Conservation (phyloP, 331 rosid genomes). For the Pyracantha coccinea region DNA sequence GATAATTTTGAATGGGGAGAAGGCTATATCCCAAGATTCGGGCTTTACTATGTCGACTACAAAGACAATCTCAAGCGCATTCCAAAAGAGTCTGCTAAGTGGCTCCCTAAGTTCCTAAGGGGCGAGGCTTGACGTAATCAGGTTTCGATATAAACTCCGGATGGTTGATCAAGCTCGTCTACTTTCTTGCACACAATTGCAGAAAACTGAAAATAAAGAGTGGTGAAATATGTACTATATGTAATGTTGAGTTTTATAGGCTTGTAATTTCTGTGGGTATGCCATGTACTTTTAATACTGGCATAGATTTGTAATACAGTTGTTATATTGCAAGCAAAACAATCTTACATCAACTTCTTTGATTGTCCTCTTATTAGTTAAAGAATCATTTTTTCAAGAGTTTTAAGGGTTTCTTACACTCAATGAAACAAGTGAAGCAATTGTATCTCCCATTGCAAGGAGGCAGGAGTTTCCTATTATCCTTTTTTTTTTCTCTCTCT, state of each 20-base stretch:
- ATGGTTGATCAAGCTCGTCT: not conserved
- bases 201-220: not conserved
- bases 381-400: too few relatives aligned
- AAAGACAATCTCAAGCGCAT: conserved; percentile 9
- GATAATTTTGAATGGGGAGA: conserved; percentile 8
- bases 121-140: not conserved
- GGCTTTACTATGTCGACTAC: conserved; percentile 3
- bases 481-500: too few relatives aligned
- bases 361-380: too few relatives aligned
- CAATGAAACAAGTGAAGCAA: too few relatives aligned
- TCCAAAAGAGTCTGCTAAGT: conserved; percentile 11
- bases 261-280: not conserved
- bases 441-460: too few relatives aligned
- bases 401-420: too few relatives aligned
- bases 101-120: conserved; percentile 10
- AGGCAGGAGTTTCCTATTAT: too few relatives aligned
- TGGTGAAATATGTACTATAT: not conserved
- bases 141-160: not conserved
- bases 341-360: too few relatives aligned
- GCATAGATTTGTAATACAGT: too few relatives aligned
- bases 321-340: too few relatives aligned
- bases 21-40: not conserved
- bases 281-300: too few relatives aligned
- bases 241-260: not conserved
- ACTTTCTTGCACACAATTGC: not conserved